Evolutionary conservation across 2,329 filamentous ascomycete species (phyloP), one percentile per base, ranked within the genome.

Genomic region (Chalaropsis ovoidea): DNA sequence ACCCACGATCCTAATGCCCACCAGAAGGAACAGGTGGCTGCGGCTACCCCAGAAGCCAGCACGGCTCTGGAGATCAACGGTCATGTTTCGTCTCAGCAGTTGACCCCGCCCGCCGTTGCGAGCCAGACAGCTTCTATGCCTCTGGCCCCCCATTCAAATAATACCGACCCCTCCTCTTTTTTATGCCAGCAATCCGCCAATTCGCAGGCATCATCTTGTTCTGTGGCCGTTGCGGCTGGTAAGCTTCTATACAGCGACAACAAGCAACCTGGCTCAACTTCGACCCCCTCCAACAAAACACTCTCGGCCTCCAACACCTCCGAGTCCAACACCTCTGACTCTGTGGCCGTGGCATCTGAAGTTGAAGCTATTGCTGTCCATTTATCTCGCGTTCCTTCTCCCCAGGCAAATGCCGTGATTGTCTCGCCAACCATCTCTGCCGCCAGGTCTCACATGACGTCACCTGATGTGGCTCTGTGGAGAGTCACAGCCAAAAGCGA

Each of bases 391-490:
- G 54, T 58, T 13, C 54, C 54, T 5, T 58, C 54, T 39, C 54
- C 54, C 27, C 15, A 35, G 31, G 54, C 42, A 63, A 63, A 22
- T n/a, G n/a, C 61, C n/a, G 42, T 45, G 43, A 24, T 31, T 47
- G 31, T 35, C 31, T 7, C 45, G 22, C 43, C 27, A 13, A 49
- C 43, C 8, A 31, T 13, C 22, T 8, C 24, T 5, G 17, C 24
- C 10, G n/a, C 41, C 15, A 42, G 15, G 24, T 13, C 61, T 19
- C 17, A 31, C 41, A 15, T 15, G 6, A 7, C 6, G 19, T 27
- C 22, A 5, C 39, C n/a, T 24, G 63, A 64, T 4, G 39, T 67
- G 17, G 41, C 52, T n/a, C 42, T 67, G 31, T 67, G 66, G 66
- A 47, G 60, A 7, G 19, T 65, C 7, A 63, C 61, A 6, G 42